Evolutionary conservation across 352 stramenopile genomes (phyloP).

Genomic region (Phytophthora tentaculata): DNA sequence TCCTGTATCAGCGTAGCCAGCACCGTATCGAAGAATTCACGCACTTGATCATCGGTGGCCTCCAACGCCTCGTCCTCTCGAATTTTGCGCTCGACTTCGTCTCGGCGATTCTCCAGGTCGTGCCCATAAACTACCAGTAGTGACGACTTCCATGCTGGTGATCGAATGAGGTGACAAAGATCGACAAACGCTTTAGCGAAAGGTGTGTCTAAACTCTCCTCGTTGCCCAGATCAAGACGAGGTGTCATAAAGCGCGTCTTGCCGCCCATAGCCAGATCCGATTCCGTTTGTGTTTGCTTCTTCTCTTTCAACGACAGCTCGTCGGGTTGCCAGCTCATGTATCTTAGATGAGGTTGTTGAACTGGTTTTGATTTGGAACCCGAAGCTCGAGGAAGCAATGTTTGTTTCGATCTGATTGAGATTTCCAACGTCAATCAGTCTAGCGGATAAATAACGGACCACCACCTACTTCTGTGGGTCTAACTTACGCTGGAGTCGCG

Average conservation of each 20-base stretch:
- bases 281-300: constrained; percentile 23
- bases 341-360: neutral
- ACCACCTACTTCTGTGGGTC: too few species aligned
- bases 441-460: neutral
- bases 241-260: constrained; percentile 29
- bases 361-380: neutral
- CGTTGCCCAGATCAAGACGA: constrained; percentile 12
- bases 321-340: too few species aligned
- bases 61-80: constrained; percentile 30
- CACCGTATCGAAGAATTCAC: constrained; percentile 49
- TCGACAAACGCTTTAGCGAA: constrained; percentile 22
- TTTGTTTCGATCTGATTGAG: neutral
- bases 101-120: constrained; percentile 24
- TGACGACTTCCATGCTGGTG: constrained; percentile 13
- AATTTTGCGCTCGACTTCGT: constrained; percentile 27
- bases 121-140: constrained; percentile 31
- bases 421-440: neutral
- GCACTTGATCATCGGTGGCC: constrained; percentile 35
- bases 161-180: constrained; percentile 22
- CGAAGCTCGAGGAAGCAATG: neutral
- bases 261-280: neutral
- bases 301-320: neutral
- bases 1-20: constrained; percentile 58
- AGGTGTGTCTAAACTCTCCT: constrained; percentile 15
- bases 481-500: too few species aligned